phyloP scores from a whole-genome alignment of 768 basidiomycete species.

The Pleurotus ostreatus region DNA sequence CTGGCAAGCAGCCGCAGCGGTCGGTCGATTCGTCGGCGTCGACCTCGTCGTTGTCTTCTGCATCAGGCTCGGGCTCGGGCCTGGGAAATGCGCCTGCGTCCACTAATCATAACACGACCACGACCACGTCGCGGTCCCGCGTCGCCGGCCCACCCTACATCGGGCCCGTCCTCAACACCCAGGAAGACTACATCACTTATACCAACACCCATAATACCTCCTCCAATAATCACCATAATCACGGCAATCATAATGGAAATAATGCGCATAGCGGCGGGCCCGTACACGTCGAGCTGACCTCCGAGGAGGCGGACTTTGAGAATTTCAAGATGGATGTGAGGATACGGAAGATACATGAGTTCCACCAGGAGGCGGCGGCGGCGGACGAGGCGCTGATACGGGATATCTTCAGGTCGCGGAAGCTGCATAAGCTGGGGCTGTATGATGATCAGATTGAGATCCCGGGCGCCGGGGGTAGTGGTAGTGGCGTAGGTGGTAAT shows the following conservation, averaged over 20 bases:
- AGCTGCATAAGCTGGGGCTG: constrained; percentile 10
- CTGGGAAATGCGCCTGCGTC: not conserved
- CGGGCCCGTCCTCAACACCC: constrained; percentile 18
- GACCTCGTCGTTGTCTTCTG: not conserved
- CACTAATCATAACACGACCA: not conserved
- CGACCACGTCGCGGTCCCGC: constrained; percentile 3
- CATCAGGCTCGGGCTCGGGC: too few relatives aligned
- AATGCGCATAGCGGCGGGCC: constrained; percentile 19
- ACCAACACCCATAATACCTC: not conserved
- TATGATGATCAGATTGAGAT: constrained; percentile 16
- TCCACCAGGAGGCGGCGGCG: constrained; percentile 22
- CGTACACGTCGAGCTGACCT: constrained; percentile 20
- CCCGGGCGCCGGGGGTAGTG: constrained; percentile 12
- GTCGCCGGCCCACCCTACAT: constrained; percentile 15
- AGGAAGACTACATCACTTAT: constrained; percentile 14
- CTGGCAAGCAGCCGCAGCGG: not conserved
- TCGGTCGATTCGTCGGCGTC: constrained; percentile 5
- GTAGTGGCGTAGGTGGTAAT: constrained; percentile 14
- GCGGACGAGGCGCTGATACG: constrained; percentile 11
- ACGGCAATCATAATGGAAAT: constrained; percentile 17
- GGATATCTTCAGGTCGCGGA: constrained; percentile 8
- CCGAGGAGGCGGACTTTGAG: constrained; percentile 36
- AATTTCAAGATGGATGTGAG: constrained; percentile 42
- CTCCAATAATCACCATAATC: constrained; percentile 21
- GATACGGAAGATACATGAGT: constrained; percentile 43